Evolutionary conservation across 495 filamentous ascomycete genomes (phyloP).

Genomic region (Talaromyces trachyspermus): DNA sequence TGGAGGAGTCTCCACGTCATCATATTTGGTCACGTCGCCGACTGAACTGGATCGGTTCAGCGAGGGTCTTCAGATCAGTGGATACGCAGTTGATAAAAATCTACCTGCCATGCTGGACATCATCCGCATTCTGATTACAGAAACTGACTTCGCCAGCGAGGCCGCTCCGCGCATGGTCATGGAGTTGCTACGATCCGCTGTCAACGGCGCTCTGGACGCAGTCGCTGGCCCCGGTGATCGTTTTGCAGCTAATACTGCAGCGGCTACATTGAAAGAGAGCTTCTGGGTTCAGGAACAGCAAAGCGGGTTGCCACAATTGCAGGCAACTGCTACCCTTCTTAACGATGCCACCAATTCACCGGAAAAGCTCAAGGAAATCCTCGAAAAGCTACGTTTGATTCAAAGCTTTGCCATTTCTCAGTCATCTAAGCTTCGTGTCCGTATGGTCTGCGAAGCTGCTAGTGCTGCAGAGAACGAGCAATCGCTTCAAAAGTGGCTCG

Average conservation of each 20-base stretch:
- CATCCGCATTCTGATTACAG: conserved; percentile 66
- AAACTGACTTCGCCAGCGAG: conserved; percentile 82
- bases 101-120: conserved; percentile 86
- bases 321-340: conserved; percentile 66
- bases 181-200: conserved; percentile 74
- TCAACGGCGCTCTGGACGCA: conserved; percentile 84
- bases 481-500: conserved; percentile 65
- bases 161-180: conserved; percentile 74
- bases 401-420: conserved; percentile 64
- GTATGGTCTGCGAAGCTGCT: conserved; percentile 78
- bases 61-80: conserved; percentile 77
- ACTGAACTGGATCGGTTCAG: conserved; percentile 57
- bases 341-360: conserved; percentile 44
- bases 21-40: conserved; percentile 70
- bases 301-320: conserved; percentile 76
- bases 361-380: conserved; percentile 64
- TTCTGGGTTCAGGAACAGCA: conserved; percentile 71
- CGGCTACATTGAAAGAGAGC: conserved; percentile 66
- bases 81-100: conserved; percentile 82
- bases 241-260: conserved; percentile 75
- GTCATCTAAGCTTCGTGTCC: conserved; percentile 55
- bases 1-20: conserved; percentile 76
- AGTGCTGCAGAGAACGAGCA: conserved; percentile 62
- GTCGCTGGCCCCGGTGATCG: conserved; percentile 82
- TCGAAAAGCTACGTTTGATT: conserved; percentile 80